Evolutionary conservation across 306 rosid genomes (phyloP).

Genomic region (Herpetospermum pedunculosum): DNA sequence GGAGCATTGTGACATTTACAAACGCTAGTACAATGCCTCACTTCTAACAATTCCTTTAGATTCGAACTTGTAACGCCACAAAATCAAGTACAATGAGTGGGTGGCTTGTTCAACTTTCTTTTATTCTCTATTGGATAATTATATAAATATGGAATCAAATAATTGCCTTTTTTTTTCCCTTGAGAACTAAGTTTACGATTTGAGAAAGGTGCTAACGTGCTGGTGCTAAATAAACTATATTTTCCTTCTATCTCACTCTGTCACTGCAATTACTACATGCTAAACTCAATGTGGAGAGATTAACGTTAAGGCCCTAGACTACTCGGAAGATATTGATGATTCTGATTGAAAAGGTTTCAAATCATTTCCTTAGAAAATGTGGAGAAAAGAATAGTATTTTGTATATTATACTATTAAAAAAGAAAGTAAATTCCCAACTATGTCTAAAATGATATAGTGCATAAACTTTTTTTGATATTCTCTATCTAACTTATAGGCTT

Average conservation of each 20-base stretch:
- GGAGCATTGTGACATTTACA: background rate
- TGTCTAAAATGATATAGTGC: background rate
- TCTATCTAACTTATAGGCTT: background rate
- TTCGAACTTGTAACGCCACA: background rate
- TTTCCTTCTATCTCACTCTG: background rate
- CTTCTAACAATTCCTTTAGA: background rate
- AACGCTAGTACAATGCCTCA: background rate
- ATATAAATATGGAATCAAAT: background rate
- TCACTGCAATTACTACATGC: background rate
- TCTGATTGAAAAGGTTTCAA: background rate
- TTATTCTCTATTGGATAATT: background rate
- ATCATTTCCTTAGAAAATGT: background rate
- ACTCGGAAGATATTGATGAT: background rate
- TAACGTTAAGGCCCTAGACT: background rate
- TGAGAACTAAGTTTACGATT: background rate
- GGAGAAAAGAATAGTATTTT: background rate
- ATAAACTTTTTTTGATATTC: background rate
- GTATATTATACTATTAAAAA: background rate
- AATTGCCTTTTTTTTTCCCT: background rate
- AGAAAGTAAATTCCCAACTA: background rate
- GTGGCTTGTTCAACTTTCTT: background rate
- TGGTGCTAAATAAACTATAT: background rate
- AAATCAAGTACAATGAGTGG: background rate
- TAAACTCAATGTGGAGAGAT: background rate
- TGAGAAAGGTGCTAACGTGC: background rate